Evolutionary conservation across 1,284 basidiomycete genomes (phyloP).

Genomic region (Heterobasidion irregulare): DNA sequence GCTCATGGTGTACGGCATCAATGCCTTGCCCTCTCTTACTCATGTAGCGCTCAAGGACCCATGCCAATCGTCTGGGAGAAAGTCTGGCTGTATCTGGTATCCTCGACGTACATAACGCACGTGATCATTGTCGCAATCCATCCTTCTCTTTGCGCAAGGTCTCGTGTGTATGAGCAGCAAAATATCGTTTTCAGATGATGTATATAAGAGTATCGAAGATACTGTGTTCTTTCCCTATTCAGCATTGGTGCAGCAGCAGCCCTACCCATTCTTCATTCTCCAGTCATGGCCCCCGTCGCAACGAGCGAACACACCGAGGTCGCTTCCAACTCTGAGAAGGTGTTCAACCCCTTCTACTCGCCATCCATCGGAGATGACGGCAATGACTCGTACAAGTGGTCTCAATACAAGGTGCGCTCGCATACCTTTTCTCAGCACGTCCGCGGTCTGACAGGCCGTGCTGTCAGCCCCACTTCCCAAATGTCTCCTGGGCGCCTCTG

Average conservation of each 20-base stretch:
- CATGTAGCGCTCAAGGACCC: too few species aligned
- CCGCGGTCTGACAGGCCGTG: neutral
- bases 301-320: constrained; percentile 17
- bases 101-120: neutral
- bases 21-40: too few species aligned
- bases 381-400: constrained; percentile 45
- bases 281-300: constrained; percentile 38
- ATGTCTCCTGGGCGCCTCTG: constrained; percentile 57
- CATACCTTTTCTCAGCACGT: neutral
- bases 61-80: too few species aligned
- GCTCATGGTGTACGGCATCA: too few species aligned
- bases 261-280: neutral
- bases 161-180: constrained; percentile 1
- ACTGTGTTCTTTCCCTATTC: neutral
- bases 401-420: constrained; percentile 48
- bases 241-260: neutral
- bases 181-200: neutral
- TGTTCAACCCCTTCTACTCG: constrained; percentile 63
- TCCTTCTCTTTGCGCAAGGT: constrained; percentile 10
- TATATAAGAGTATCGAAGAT: too few species aligned
- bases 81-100: too few species aligned
- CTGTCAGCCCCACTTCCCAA: constrained; percentile 54
- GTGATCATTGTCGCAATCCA: constrained; percentile 13
- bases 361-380: constrained; percentile 43
- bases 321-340: constrained; percentile 9